phyloP scores from a whole-genome alignment of 2,329 filamentous ascomycete species.

The Botryosphaeria dothidea region DNA sequence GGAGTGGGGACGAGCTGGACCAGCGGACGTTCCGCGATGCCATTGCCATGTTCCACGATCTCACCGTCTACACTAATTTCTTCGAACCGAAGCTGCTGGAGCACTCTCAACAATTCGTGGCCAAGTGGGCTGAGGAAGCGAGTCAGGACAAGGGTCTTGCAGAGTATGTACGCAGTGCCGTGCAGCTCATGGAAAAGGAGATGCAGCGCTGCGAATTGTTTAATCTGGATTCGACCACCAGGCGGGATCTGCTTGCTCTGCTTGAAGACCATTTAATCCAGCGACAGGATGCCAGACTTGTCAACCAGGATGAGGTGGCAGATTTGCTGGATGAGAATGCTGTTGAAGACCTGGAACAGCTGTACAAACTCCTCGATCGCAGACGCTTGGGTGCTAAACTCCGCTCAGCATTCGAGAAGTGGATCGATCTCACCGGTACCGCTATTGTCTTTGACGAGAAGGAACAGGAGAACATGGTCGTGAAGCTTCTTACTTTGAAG shows the following conservation, averaged over 20 bases:
- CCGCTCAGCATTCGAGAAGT: slow-evolving; percentile 72
- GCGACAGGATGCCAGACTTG: slow-evolving; percentile 57
- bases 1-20: slow-evolving; percentile 56
- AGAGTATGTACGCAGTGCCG: slow-evolving; percentile 72
- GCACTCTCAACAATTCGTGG: slow-evolving; percentile 68
- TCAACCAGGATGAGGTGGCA: slow-evolving; percentile 67
- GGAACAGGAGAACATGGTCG: slow-evolving; percentile 81
- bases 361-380: slow-evolving; percentile 77
- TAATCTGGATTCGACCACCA: slow-evolving; percentile 80
- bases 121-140: slow-evolving; percentile 67
- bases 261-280: slow-evolving; percentile 74
- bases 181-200: slow-evolving; percentile 70
- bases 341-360: slow-evolving; percentile 67
- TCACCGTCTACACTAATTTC: slow-evolving; percentile 73
- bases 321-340: slow-evolving; percentile 73
- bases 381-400: slow-evolving; percentile 70
- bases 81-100: slow-evolving; percentile 78
- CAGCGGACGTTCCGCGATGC: slow-evolving; percentile 69
- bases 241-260: slow-evolving; percentile 70
- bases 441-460: slow-evolving; percentile 78
- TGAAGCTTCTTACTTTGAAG: slow-evolving; percentile 79
- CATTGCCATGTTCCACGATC: slow-evolving; percentile 80
- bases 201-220: slow-evolving; percentile 75
- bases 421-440: slow-evolving; percentile 75
- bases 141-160: slow-evolving; percentile 65